Conservation (phyloP, 2,329 filamentous ascomycete species). For the Aspergillus puulaauensis region DNA sequence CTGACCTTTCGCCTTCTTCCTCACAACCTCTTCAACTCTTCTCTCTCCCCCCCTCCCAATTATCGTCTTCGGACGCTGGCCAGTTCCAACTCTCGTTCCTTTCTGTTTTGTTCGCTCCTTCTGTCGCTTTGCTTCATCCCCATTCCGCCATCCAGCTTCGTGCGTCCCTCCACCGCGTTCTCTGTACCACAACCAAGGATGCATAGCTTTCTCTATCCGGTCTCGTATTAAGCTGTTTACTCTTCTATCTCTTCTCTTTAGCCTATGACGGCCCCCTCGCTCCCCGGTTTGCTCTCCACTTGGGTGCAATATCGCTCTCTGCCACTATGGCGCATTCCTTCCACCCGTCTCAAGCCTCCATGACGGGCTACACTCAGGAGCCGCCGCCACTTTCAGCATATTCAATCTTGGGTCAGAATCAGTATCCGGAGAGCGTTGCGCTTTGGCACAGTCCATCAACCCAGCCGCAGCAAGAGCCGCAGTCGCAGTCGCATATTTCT, state of each 20-base stretch:
- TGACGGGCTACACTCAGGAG: slow-evolving; percentile 28
- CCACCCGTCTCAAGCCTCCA: slow-evolving; percentile 28
- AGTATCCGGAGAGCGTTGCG: slow-evolving; percentile 44
- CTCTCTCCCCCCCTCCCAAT: background rate
- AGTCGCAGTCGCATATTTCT: slow-evolving; percentile 15
- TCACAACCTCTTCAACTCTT: background rate
- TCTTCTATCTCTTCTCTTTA: slow-evolving; percentile 7
- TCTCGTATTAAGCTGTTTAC: slow-evolving; percentile 1
- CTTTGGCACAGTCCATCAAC: slow-evolving; percentile 43
- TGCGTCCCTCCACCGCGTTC: slow-evolving; percentile 2
- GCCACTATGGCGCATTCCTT: slow-evolving; percentile 32
- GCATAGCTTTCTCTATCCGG: slow-evolving; percentile 2
- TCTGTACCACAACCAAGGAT: background rate
- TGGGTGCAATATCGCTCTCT: slow-evolving; percentile 19
- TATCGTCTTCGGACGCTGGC: background rate
- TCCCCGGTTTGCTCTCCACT: slow-evolving; percentile 8
- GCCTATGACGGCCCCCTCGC: slow-evolving; percentile 18
- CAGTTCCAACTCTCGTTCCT: slow-evolving; percentile 4
- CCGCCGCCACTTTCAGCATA: slow-evolving; percentile 30
- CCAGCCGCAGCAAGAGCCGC: slow-evolving; percentile 8
- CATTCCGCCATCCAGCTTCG: background rate
- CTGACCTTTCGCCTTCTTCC: background rate
- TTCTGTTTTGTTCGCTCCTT: slow-evolving; percentile 17
- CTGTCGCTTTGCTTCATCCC: slow-evolving; percentile 1
- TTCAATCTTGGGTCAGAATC: slow-evolving; percentile 33